Evolutionary conservation across 805 yeast species (phyloP).

Genomic region (Sugiyamaella marilandica): DNA sequence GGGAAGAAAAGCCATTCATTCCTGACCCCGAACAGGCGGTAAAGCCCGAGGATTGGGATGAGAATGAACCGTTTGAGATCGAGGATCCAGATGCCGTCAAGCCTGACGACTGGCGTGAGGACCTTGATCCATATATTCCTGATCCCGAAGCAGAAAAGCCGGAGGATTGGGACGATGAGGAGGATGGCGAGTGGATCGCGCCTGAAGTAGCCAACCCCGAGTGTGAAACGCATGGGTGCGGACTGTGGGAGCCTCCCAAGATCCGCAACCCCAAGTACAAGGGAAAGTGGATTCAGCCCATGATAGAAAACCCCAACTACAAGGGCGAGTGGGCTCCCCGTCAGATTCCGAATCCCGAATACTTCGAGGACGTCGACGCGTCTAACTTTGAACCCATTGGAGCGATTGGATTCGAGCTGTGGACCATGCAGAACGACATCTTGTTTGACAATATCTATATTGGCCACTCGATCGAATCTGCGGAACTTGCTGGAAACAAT

Average conservation of each 20-base stretch:
- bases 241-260: slow-evolving; percentile 67
- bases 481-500: slow-evolving; percentile 73
- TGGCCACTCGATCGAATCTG: slow-evolving; percentile 80
- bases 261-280: slow-evolving; percentile 64
- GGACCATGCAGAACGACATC: slow-evolving; percentile 77
- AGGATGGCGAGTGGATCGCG: slow-evolving; percentile 81
- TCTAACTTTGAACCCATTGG: slow-evolving; percentile 63
- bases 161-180: slow-evolving; percentile 82
- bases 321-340: slow-evolving; percentile 76
- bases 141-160: slow-evolving; percentile 70
- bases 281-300: slow-evolving; percentile 76
- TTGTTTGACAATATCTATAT: slow-evolving; percentile 79
- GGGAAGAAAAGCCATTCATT: slow-evolving; percentile 69
- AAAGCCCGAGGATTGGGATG: slow-evolving; percentile 88
- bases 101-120: slow-evolving; percentile 81
- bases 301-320: slow-evolving; percentile 67
- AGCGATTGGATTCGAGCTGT: slow-evolving; percentile 81
- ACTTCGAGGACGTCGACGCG: slow-evolving; percentile 53
- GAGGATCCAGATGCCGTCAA: slow-evolving; percentile 60
- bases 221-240: slow-evolving; percentile 61
- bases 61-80: slow-evolving; percentile 56
- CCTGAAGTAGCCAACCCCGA: slow-evolving; percentile 69
- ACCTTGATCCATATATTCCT: slow-evolving; percentile 48
- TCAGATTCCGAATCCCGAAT: slow-evolving; percentile 63
- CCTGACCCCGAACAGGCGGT: slow-evolving; percentile 59